Evolutionary conservation across 1,284 basidiomycete genomes (phyloP).

Genomic region (Trichosporon inkin): DNA sequence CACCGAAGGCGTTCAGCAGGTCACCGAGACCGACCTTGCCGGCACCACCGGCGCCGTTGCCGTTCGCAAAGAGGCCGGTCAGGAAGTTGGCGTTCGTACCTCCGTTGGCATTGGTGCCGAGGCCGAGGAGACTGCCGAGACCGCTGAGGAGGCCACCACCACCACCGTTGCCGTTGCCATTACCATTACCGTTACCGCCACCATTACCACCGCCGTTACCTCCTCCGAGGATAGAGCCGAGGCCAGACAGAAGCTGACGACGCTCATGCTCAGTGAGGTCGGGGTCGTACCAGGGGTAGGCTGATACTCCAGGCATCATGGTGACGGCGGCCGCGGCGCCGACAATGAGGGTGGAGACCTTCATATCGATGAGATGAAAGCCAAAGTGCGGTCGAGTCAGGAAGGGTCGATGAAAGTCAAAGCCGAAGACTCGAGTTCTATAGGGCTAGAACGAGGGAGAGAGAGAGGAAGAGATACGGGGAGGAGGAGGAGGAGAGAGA

Average conservation of each 20-base stretch:
- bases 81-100: conserved; percentile 2
- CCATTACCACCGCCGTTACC: neutral
- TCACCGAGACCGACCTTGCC: conserved; percentile 8
- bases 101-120: neutral
- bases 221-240: neutral
- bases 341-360: conserved; percentile 1
- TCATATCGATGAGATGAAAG: neutral
- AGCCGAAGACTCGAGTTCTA: neutral
- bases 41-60: neutral
- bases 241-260: conserved; percentile 5
- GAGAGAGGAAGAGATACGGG: too few relatives aligned
- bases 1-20: conserved; percentile 5
- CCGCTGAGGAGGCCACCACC: conserved; percentile 3
- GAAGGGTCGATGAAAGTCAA: neutral
- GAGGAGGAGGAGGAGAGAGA: too few relatives aligned
- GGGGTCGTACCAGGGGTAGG: conserved; percentile 6
- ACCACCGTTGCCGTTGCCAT: neutral
- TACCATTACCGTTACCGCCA: neutral
- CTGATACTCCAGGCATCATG: conserved; percentile 3
- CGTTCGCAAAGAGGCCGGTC: neutral
- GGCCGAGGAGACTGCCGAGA: neutral
- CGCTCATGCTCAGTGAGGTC: conserved; percentile 4
- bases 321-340: conserved; percentile 1
- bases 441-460: too few relatives aligned
- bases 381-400: neutral